Base-by-base conservation (phyloP, 1,139 yeast genomes). In the Zygosaccharomyces pseudobailii region DNA sequence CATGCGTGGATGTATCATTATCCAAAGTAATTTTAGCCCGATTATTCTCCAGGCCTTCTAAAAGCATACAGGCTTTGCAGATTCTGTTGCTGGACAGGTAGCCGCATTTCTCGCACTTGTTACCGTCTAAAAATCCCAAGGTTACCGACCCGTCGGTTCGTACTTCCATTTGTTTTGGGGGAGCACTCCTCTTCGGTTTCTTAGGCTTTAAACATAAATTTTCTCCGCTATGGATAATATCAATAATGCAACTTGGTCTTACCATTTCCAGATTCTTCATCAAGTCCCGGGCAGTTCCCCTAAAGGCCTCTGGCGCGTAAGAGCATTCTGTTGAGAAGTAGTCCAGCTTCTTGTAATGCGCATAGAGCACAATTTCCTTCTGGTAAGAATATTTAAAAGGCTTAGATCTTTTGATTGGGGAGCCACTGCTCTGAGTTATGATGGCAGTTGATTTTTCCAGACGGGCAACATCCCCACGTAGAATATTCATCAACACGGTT, bases 241-340 rank as follows among this genome's bases (percentile, higher is more conserved):
- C 98, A 68, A 92, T 81, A 49, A 94, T 92, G 61, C 97, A 86
- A 25, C 95, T 84, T 4, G 98, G 97, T 57, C 97, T 75, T 1
- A 90, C 82, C 2, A 95, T 80, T 62, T 92, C 98, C 47, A 94
- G 71, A 51, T 89, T 87, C 66, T 92, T 92, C 72, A 94, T 80
- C 34, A 92, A 73, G 49, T 89, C 92, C 59, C 99, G 77, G 0
- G 98, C 97, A 0, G 98, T 94, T 8, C 99, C 98, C 56, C 99
- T 74, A 63, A 94, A 94, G 0, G 99, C 97, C 65, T 94, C 98
- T 1, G 98, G 97, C 0, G 98, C 96, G 69, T 94, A 94, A 0
- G 96, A 84, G 67, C 99, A 94, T 62, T 94, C 99, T 0, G 99
- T 94, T 5, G 96, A 86, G 63, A 94, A 94, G 66, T 94, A 94